Base-by-base conservation (phyloP, 2,329 filamentous ascomycete species). In the Acephala macrosclerotiorum region DNA sequence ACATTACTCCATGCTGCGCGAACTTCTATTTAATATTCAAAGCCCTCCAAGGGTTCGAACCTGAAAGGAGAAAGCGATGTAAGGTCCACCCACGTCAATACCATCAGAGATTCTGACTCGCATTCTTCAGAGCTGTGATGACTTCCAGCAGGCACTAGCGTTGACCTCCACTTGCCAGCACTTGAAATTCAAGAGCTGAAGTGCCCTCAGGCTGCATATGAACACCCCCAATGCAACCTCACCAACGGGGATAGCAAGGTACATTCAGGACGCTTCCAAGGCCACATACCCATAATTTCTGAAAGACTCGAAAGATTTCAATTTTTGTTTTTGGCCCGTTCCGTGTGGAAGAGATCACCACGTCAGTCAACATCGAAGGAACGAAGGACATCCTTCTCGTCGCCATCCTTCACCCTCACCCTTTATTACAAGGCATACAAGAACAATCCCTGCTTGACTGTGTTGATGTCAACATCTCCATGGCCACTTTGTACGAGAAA, bases 251-350 rank as follows among this genome's bases (percentile, higher is more conserved):
- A 25, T n/a, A 20, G 45, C 45, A 38, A 38, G 36, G 36, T 7
- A 7, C 36, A 38, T 38, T 38, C 14, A 7, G 7, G 36, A 6
- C 45, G 45, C 45, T 8, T n/a, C 18, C 18, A 25, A 18, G n/a
- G 45, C 7, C 49, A 25, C 51, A 58, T 22, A 20, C 56, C 26
- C 49, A 59, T 20, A 63, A 65, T 9, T 40, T 20, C 61, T 59
- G 63, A 57, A 67, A 65, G 29, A 69, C 38, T 14, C 12, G 61
- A 38, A 68, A 56, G 16, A 63, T 65, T 25, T 61, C 66, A 16
- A 65, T 68, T 61, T 58, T 70, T n/a, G 61, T 61, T 57, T 68
- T 68, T 42, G 68, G 66, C n/a, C n/a, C 59, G 60, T 70, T 70
- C 49, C 38, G 66, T 42, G 42, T 70, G 36, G 68, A 70, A 60